Conservation (phyloP, 2,329 filamentous ascomycete species). For the Reticulascus tulasneorum region DNA sequence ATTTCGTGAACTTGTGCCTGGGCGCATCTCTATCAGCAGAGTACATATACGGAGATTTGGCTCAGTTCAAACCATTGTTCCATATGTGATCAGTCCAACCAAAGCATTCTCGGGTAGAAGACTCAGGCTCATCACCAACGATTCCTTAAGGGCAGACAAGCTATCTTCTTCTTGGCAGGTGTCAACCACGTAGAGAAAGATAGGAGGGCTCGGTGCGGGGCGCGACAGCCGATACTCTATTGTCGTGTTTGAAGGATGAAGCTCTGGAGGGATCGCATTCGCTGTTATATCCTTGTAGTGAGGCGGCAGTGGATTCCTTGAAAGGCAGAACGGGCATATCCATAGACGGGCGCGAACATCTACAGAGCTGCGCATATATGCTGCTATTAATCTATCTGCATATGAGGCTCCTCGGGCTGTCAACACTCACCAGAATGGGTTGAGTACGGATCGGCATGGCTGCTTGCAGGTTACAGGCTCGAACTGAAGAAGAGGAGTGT, state of each 20-base stretch:
- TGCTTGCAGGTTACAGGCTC: slow-evolving; percentile 96
- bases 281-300: slow-evolving; percentile 89
- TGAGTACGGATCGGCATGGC: slow-evolving; percentile 91
- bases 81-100: slow-evolving; percentile 80
- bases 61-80: slow-evolving; percentile 86
- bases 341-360: slow-evolving; percentile 79
- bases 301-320: slow-evolving; percentile 74
- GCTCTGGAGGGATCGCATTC: slow-evolving; percentile 76
- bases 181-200: slow-evolving; percentile 84
- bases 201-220: slow-evolving; percentile 79
- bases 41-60: not conserved
- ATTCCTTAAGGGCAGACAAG: slow-evolving; percentile 77
- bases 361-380: slow-evolving; percentile 58
- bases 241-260: slow-evolving; percentile 80
- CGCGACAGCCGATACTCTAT: slow-evolving; percentile 81
- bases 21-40: not conserved
- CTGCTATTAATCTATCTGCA: not conserved
- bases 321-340: slow-evolving; percentile 87
- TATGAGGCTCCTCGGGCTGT: too few relatives aligned
- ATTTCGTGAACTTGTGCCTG: slow-evolving; percentile 95
- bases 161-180: slow-evolving; percentile 87
- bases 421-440: slow-evolving; percentile 81
- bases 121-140: slow-evolving; percentile 80
- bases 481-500: slow-evolving; percentile 86
- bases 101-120: slow-evolving; percentile 76